Evolutionary conservation across 129 eudicot genomes (phyloP).

Genomic region (Flaveria bidentis): DNA sequence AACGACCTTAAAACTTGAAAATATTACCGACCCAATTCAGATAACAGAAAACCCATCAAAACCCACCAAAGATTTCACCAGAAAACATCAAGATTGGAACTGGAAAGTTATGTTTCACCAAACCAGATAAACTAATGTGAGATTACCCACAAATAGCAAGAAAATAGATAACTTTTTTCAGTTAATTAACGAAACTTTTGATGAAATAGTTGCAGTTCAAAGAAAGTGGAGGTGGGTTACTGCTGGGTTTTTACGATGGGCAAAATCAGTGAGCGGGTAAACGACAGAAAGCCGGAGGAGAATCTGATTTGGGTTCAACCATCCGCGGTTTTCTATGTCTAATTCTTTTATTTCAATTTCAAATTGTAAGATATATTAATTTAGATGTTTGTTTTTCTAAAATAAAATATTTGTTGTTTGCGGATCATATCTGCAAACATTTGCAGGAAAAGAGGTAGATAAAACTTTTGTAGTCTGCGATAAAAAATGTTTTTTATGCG

Average conservation of each 20-base stretch:
- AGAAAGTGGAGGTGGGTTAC: constrained; percentile 10
- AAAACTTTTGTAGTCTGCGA: too few relatives aligned
- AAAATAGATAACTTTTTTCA: too few relatives aligned
- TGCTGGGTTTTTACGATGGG: too few relatives aligned
- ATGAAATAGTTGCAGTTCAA: constrained; percentile 7
- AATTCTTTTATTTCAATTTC: too few relatives aligned
- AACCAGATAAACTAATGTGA: background rate
- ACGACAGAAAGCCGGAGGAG: constrained; percentile 29
- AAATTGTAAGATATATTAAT: too few relatives aligned
- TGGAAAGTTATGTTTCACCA: background rate
- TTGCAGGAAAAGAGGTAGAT: too few relatives aligned
- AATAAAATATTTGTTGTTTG: too few relatives aligned
- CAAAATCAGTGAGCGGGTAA: constrained; percentile 26
- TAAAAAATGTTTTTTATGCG: too few relatives aligned
- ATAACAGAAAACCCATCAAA: constrained; percentile 44
- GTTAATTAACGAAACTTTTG: background rate
- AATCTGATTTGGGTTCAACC: constrained; percentile 17
- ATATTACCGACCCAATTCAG: constrained; percentile 43
- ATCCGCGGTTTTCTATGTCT: too few relatives aligned
- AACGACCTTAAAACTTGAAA: constrained; percentile 30
- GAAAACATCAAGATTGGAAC: constrained; percentile 34
- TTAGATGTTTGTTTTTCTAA: too few relatives aligned
- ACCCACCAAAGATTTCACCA: constrained; percentile 28
- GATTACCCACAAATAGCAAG: background rate
- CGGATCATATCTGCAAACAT: too few relatives aligned